Percentiles rank a stretch among this genome's conserved stretches.
Conservation (phyloP, 805 yeast species). For the Tetrapisispora fleetii region DNA sequence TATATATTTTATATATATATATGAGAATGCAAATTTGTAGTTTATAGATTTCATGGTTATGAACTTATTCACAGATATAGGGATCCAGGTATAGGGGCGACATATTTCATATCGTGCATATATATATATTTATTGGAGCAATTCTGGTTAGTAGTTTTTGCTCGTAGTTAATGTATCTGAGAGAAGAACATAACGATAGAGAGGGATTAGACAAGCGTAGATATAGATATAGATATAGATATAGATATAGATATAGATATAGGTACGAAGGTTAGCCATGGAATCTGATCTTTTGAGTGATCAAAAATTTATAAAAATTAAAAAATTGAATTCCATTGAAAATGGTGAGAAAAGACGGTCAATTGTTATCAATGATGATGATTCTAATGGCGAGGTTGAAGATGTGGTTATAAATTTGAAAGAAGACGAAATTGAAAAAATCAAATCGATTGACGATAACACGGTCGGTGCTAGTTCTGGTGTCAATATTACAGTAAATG, state of each 20-base stretch:
- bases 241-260: too few relatives aligned
- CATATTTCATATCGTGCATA: too few relatives aligned
- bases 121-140: too few relatives aligned
- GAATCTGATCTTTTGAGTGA: slow-evolving; percentile 16
- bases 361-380: slow-evolving; percentile 2
- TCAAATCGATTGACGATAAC: slow-evolving; percentile 1
- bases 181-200: too few relatives aligned
- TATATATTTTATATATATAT: too few relatives aligned
- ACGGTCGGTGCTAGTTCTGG: neutral
- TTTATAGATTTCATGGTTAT: neutral
- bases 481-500: neutral
- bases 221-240: too few relatives aligned
- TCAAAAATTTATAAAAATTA: slow-evolving; percentile 19
- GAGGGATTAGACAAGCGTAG: too few relatives aligned
- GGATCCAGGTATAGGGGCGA: too few relatives aligned
- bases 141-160: too few relatives aligned
- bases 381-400: neutral
- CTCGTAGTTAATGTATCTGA: too few relatives aligned
- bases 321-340: slow-evolving; percentile 16
- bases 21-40: too few relatives aligned
- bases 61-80: neutral
- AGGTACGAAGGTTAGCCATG: slow-evolving; percentile 3
- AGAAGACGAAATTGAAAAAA: neutral
- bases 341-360: slow-evolving; percentile 9
- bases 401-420: neutral